Conservation (phyloP, 2,329 filamentous ascomycete species). For the Alternaria sp. region DNA sequence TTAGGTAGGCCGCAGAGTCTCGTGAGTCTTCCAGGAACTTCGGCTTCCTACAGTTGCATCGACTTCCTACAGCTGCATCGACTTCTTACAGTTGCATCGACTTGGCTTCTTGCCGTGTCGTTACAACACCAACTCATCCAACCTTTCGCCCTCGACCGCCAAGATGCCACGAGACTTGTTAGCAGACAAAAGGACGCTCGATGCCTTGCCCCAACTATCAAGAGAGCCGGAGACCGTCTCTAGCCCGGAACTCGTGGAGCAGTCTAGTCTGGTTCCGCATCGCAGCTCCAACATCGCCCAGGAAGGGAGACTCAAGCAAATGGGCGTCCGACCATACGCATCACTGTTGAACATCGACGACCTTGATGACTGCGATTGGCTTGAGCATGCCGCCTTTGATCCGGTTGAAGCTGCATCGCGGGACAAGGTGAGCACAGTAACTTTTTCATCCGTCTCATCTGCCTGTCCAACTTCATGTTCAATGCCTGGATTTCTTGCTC, state of each 20-base stretch:
- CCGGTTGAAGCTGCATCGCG: constrained; percentile 64
- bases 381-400: constrained; percentile 68
- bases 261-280: constrained; percentile 32
- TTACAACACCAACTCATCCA: constrained; percentile 4
- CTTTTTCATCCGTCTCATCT: constrained; percentile 1
- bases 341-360: constrained; percentile 74
- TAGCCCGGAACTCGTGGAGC: constrained; percentile 25
- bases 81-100: constrained; percentile 16
- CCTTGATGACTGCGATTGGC: constrained; percentile 66
- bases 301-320: constrained; percentile 43
- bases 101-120: constrained; percentile 8
- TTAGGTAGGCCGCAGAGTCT: constrained; percentile 21
- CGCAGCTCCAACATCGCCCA: constrained; percentile 35
- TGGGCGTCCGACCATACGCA: constrained; percentile 75
- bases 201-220: constrained; percentile 51
- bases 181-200: constrained; percentile 48
- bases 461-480: background rate
- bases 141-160: constrained; percentile 19
- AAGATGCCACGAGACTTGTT: constrained; percentile 57
- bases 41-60: constrained; percentile 17
- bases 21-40: constrained; percentile 29
- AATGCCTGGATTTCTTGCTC: constrained; percentile 2
- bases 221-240: constrained; percentile 41
- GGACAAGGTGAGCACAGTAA: constrained; percentile 65
- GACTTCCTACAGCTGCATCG: constrained; percentile 2